Base-by-base conservation (phyloP, 2,329 filamentous ascomycete genomes). In the Aspergillus costaricaensis region DNA sequence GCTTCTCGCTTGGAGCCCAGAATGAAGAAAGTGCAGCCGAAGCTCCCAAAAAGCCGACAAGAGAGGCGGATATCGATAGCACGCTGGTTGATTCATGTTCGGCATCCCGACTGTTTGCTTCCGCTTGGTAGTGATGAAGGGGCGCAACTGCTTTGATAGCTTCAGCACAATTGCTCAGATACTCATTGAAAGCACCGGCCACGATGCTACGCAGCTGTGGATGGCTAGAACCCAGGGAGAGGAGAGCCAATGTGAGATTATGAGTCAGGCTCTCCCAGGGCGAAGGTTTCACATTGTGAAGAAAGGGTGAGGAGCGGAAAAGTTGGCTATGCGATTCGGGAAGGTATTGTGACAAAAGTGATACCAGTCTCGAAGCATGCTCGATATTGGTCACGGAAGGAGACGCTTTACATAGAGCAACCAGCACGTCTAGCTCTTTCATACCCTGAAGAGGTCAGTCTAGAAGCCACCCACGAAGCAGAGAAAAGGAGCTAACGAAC, bases 391-490 rank as follows among this genome's bases (percentile, higher is more conserved):
- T 83, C 25, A 98, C 83, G 23, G 87, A 84, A 4, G 92, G 89
- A 3, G 93, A 91, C 56, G 94, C 91, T 78, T 93, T 94, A 81
- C 94, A 98, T 25, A 99, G 83, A 47, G 95, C 92, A 25, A 98
- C 80, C 25, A 99, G 84, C 56, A 96, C 91, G 76, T 99, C 94
- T 67, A 96, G 89, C 81, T 99, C 96, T 70, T 91, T 88, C 57
- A 93, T 87, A 56, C 88, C 91, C 92, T 96, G 62, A 51, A 21
- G 21, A 56, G 49, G 62, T 75, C 55, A 77, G 67, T 59, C 44
- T 52, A 56, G 21, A 19, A 23, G 10, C 38, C 60, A 50, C 48
- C 52, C 25, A 10, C 10, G 15, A 23, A 21, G 19, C 5, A 48
- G 52, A 23, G 49, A 27, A 36, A 25, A 48, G 25, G 36, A 17